phyloP scores from a whole-genome alignment of 495 filamentous ascomycete genomes.

The Aspergillus egyptiacus region DNA sequence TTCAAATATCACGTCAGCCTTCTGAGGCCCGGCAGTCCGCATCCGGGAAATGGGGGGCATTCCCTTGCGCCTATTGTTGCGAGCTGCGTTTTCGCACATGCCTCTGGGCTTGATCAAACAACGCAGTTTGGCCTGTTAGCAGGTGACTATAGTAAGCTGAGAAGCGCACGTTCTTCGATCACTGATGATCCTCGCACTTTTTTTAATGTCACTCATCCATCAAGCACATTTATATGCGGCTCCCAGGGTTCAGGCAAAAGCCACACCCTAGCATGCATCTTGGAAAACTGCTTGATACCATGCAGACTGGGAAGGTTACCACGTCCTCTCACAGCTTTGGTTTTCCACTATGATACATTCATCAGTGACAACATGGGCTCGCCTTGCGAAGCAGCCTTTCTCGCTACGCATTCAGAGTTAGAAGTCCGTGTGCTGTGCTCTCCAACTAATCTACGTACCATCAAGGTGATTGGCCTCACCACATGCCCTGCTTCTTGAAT shows the following conservation, averaged over 20 bases:
- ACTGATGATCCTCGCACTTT: slow-evolving; percentile 55
- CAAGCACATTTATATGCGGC: slow-evolving; percentile 69
- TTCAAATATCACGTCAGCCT: too few relatives aligned
- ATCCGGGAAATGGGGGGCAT: too few relatives aligned
- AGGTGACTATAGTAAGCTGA: too few relatives aligned
- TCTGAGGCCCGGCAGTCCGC: too few relatives aligned
- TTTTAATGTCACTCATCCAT: slow-evolving; percentile 62
- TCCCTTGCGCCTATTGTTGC: too few relatives aligned
- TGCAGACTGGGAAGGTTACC: slow-evolving; percentile 35
- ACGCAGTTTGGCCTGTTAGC: too few relatives aligned
- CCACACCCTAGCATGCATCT: slow-evolving; percentile 63
- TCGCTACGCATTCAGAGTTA: slow-evolving; percentile 49
- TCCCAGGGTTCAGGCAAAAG: slow-evolving; percentile 72
- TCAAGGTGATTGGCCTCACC: slow-evolving; percentile 44
- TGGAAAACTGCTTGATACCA: slow-evolving; percentile 55
- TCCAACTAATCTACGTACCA: slow-evolving; percentile 49
- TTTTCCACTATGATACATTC: slow-evolving; percentile 65
- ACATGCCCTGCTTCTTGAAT: too few relatives aligned
- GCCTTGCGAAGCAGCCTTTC: slow-evolving; percentile 63
- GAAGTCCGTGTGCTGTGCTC: slow-evolving; percentile 59
- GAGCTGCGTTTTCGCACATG: too few relatives aligned
- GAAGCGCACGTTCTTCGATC: too few relatives aligned
- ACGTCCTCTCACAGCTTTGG: slow-evolving; percentile 50
- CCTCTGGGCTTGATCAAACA: too few relatives aligned
- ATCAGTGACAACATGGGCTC: slow-evolving; percentile 44